These are phyloP conservation scores for Fusarium pseudocircinatum DNA, from an alignment of 2,329 filamentous ascomycete species.

Conservation along the genomic window DNA sequence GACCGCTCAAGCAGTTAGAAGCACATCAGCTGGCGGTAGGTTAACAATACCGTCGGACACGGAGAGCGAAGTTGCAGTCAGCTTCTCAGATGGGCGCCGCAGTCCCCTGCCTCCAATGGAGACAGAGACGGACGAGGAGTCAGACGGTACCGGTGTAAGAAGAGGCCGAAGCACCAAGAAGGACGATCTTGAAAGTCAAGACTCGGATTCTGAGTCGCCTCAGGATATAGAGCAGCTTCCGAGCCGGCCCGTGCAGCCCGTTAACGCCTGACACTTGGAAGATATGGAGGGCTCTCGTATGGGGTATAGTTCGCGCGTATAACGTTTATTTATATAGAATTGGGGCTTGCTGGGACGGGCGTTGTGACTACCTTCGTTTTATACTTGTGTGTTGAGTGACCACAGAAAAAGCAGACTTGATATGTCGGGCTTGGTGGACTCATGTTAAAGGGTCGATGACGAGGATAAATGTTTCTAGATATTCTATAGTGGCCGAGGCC, in stretches of 20 bases:
- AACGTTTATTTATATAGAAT: conserved; percentile 37
- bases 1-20: conserved; percentile 59
- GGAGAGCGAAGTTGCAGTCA: conserved; percentile 68
- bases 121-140: conserved; percentile 48
- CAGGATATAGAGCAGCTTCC: conserved; percentile 44
- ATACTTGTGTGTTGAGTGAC: background rate
- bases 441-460: conserved; percentile 14
- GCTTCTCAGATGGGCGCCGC: conserved; percentile 67
- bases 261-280: conserved; percentile 45
- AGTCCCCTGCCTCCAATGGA: conserved; percentile 65
- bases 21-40: conserved; percentile 51
- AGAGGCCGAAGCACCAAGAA: conserved; percentile 41
- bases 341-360: conserved; percentile 5
- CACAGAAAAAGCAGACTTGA: conserved; percentile 6
- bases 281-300: conserved; percentile 14
- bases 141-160: conserved; percentile 18
- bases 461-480: conserved; percentile 41
- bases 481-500: conserved; percentile 29
- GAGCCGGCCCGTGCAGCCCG: conserved; percentile 45
- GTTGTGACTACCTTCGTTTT: conserved; percentile 26
- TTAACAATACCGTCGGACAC: conserved; percentile 64
- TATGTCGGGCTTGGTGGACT: conserved; percentile 7
- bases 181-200: conserved; percentile 41
- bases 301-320: conserved; percentile 40
- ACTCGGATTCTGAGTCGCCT: conserved; percentile 44